Conservation (phyloP, 2,329 filamentous ascomycete genomes). For the Cladosporium cucumerinum region DNA sequence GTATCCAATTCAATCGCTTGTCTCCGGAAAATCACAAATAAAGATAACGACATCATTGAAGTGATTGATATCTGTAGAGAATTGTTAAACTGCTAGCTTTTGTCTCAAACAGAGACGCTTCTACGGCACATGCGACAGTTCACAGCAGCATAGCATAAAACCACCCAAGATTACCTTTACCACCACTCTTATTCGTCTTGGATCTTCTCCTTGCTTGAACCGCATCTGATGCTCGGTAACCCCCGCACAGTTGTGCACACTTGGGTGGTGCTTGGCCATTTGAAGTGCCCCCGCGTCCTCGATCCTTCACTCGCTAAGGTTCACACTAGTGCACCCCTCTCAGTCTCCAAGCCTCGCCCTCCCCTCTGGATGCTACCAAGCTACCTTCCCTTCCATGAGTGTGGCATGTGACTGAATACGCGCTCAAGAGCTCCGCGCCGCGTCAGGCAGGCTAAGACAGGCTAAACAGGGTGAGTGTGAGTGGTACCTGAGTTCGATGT, state of each 20-base stretch:
- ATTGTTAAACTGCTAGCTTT: neutral
- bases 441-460: constrained; percentile 14
- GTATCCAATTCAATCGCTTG: too few species aligned
- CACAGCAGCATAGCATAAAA: neutral
- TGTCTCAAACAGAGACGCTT: neutral
- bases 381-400: neutral
- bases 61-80: neutral
- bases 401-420: constrained; percentile 12
- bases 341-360: neutral
- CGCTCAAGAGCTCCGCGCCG: constrained; percentile 5
- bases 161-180: neutral
- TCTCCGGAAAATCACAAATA: neutral
- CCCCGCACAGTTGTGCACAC: neutral
- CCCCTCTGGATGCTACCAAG: neutral
- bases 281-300: too few species aligned
- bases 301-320: neutral
- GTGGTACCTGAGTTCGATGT: constrained; percentile 7
- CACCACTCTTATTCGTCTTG: neutral
- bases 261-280: too few species aligned
- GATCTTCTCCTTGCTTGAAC: neutral
- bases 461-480: constrained; percentile 7
- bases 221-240: neutral
- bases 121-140: neutral
- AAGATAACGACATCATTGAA: too few species aligned
- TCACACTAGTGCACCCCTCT: neutral